Percentiles rank a stretch among this genome's conserved stretches.
Evolutionary conservation across 2,329 filamentous ascomycete genomes (phyloP).

Genomic region (Pleochaeta shiraiana): DNA sequence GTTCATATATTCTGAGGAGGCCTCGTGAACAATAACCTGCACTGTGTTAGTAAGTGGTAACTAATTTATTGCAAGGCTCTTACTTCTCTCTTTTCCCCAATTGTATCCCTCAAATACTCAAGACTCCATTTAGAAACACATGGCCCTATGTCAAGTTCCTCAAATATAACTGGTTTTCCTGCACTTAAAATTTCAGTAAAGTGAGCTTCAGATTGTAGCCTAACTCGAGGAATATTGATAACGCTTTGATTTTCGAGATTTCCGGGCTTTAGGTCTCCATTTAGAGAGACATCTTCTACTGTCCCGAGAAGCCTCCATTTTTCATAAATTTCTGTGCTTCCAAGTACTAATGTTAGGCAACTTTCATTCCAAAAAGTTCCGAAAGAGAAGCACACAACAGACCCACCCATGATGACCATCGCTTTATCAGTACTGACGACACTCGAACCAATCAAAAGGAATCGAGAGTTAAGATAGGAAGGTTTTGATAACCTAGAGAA

Average conservation of each 20-base stretch:
- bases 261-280: background rate
- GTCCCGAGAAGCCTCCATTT: conserved; percentile 13
- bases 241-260: background rate
- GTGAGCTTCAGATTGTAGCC: conserved; percentile 28
- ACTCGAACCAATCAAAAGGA: conserved; percentile 51
- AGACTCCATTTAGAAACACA: conserved; percentile 47
- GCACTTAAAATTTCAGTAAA: conserved; percentile 37
- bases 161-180: conserved; percentile 41
- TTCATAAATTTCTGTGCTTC: background rate
- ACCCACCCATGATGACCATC: conserved; percentile 51
- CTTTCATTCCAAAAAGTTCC: conserved; percentile 64
- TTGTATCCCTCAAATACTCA: conserved; percentile 38
- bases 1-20: conserved; percentile 43
- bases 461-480: conserved; percentile 23
- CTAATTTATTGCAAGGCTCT: conserved; percentile 2
- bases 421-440: conserved; percentile 25
- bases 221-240: conserved; percentile 27
- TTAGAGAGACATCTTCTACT: conserved; percentile 6
- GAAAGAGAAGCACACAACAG: conserved; percentile 79
- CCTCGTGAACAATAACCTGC: conserved; percentile 57
- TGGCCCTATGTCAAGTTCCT: conserved; percentile 39
- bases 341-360: conserved; percentile 5
- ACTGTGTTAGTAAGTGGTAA: conserved; percentile 7
- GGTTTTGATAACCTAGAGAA: background rate
- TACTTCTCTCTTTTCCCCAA: conserved; percentile 41